Base-by-base conservation (phyloP, 148 eudicot genomes). In the Nepenthes gracilis region DNA sequence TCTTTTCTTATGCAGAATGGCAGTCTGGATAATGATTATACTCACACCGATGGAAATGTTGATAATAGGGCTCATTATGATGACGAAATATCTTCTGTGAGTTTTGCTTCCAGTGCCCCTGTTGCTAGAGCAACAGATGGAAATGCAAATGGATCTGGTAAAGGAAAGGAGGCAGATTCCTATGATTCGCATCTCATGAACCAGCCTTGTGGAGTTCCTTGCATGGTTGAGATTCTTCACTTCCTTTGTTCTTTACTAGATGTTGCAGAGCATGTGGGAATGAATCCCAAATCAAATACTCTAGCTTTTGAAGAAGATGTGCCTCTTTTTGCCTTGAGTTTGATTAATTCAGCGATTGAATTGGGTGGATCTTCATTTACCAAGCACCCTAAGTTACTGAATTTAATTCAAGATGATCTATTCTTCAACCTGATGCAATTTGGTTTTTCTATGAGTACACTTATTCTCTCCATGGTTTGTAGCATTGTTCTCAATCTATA, bases 291-390 rank as follows among this genome's bases (percentile, higher is more conserved):
- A 34, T 61, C 65, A 60, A 60, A 67, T 36, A 33, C 60, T 54
- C 45, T 67, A 67, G 65, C 64, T 14, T 67, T 38, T 55, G 71
- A 67, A 35, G 71, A 67, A 55, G 71, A 67, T 67, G 71, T 67
- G 14, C 71, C 71, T 35, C 71, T 67, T 9, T 61, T 67, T 51
- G 71, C 71, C 5, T 55, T 67, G 65, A 43, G 71, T 43, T 54
- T 61, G 55, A 67, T 67, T 35, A 67, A 60, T 67, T 67, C 71
- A 13, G 71, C 71, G 6, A 67, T 67, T 54, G 65, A 67, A 60
- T 54, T 67, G 43, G 65, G 71, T 53, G 71, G 71, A 15, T 36
- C 59, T 12, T 67, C 71, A 53, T 38, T 67, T 60, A 0, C 65
- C 9, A 55, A 35, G 47, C 71, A 67, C 53, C 71, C 71, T 5